Evolutionary conservation across 2,329 filamentous ascomycete species (phyloP), one percentile per base, ranked within the genome.

Genomic region (Coleophoma cylindrospora): DNA sequence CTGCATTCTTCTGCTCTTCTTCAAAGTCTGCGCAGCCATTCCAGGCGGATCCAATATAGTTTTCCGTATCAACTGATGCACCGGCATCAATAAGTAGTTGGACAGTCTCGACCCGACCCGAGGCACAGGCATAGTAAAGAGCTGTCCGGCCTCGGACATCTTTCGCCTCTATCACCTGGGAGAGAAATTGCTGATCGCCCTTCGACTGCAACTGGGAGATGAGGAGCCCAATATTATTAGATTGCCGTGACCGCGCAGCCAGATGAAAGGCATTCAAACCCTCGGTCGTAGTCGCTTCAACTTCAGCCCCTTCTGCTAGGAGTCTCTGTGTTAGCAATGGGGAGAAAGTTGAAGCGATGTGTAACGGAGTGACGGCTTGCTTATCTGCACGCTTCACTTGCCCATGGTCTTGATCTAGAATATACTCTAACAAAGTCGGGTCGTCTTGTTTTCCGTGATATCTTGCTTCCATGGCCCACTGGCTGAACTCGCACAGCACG

Each of bases 181-280:
- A 19, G 19, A 19, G 19, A 19, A 19, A 19, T 19, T 19, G 19
- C 19, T 19, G 19, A 19, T 19, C 19, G 19, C 19, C 19, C 19
- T 19, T 19, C 19, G 19, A 19, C 19, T 19, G 19, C 19, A 19
- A 19, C 19, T 19, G 19, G 19, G 19, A 19, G 19, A 19, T 19
- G 11, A 56, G 19, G 12, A 54, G 33, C 11, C 50, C 54, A 0
- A 73, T 54, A 2, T 63, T 59, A 17, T 73, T 71, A 40, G 53
- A 56, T 36, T 68, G 54, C 21, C 67, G 54, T 5, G 57, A 51
- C 12, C 64, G 61, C 4, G 68, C 61, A 2, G 73, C 69, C 15
- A 75, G 48, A 44, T 75, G 72, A 3, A 76, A 60, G 5, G 66
- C 57, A 5, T 64, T 73, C 43, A 68, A 55, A 0, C 66, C 67